Conservation (phyloP, 768 basidiomycete genomes). For the Thelephora ganbajun region DNA sequence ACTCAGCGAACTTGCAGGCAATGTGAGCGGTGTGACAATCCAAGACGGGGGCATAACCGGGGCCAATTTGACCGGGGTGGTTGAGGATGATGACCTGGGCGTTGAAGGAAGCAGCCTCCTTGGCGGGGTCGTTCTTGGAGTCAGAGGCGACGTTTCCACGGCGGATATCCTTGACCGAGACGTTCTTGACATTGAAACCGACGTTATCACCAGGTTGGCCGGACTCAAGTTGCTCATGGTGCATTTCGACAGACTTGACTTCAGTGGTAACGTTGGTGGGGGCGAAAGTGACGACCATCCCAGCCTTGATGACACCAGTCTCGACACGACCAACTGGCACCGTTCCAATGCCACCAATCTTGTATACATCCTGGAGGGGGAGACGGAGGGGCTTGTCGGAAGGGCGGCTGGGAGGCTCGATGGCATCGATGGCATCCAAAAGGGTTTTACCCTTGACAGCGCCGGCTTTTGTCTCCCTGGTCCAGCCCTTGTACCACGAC, state of each 20-base stretch:
- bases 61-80: constrained; percentile 99
- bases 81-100: constrained; percentile 99
- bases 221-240: constrained; percentile 92
- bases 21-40: constrained; percentile 99
- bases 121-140: constrained; percentile 99
- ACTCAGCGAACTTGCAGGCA: constrained; percentile 97
- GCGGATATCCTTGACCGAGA: constrained; percentile 99
- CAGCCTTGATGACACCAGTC: constrained; percentile 99
- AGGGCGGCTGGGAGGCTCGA: constrained; percentile 93
- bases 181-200: constrained; percentile 99
- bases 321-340: constrained; percentile 99
- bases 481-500: constrained; percentile 99
- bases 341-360: constrained; percentile 99
- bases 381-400: constrained; percentile 99
- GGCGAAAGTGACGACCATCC: constrained; percentile 97
- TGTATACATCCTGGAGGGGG: constrained; percentile 99
- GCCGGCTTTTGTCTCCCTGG: constrained; percentile 90
- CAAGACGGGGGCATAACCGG: constrained; percentile 96
- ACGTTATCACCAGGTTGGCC: constrained; percentile 99
- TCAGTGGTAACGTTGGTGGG: constrained; percentile 98
- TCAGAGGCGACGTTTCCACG: constrained; percentile 99
- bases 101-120: constrained; percentile 98
- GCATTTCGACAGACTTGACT: constrained; percentile 99
- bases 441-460: constrained; percentile 96
- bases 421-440: constrained; percentile 98